Conservation (phyloP, 495 filamentous ascomycete species). For the Bathelium albidoporum region DNA sequence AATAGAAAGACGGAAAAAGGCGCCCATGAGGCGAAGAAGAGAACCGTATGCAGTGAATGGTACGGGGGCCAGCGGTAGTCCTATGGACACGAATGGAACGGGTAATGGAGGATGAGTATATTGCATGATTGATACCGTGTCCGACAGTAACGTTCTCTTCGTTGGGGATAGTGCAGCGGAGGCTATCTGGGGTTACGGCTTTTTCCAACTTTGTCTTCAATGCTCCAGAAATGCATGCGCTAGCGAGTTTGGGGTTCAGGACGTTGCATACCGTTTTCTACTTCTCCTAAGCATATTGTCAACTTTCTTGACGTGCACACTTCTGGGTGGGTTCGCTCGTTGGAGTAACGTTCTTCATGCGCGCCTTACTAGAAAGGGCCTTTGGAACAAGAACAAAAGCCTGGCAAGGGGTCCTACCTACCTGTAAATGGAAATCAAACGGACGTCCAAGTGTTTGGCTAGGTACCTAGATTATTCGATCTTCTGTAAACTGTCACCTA, state of each 20-base stretch:
- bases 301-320: not conserved
- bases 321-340: not conserved
- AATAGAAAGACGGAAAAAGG: not conserved
- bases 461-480: not conserved
- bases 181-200: not conserved
- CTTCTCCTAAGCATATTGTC: not conserved
- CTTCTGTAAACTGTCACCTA: not conserved
- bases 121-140: not conserved
- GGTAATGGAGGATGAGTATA: not conserved
- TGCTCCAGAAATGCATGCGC: not conserved
- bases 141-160: not conserved
- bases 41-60: constrained; percentile 3
- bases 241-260: not conserved
- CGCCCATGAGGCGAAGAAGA: constrained; percentile 5
- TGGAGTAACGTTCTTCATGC: no score
- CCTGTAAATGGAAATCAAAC: no score
- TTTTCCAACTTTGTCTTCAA: not conserved
- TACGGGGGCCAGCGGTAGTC: not conserved
- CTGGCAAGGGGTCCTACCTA: no score
- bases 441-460: no score
- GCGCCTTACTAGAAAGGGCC: no score
- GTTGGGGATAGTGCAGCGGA: not conserved
- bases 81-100: constrained; percentile 3
- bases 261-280: not conserved
- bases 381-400: no score